phyloP scores from a whole-genome alignment of 2,329 filamentous ascomycete species.

The Leptographium wingfieldii region DNA sequence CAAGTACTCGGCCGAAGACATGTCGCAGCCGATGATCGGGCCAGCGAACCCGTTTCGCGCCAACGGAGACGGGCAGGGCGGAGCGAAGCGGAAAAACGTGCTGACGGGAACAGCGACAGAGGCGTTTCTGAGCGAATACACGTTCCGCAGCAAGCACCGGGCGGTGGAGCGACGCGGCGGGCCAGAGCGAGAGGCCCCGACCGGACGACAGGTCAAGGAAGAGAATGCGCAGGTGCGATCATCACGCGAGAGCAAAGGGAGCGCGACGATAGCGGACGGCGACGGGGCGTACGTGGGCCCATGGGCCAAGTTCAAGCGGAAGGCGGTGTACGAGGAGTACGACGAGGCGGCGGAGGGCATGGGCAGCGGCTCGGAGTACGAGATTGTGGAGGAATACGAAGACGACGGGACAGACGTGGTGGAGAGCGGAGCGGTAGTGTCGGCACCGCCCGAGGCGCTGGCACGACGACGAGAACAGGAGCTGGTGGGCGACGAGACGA shows the following conservation, averaged over 20 bases:
- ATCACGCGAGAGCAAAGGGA: slow-evolving; percentile 76
- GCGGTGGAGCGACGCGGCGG: slow-evolving; percentile 60
- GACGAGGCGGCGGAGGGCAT: slow-evolving; percentile 58
- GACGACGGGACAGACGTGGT: slow-evolving; percentile 61
- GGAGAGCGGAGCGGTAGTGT: slow-evolving; percentile 48
- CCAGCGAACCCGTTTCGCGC: slow-evolving; percentile 65
- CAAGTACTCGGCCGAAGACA: slow-evolving; percentile 58
- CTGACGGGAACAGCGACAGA: slow-evolving; percentile 81
- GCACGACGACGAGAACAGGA: slow-evolving; percentile 45
- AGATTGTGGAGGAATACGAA: slow-evolving; percentile 65
- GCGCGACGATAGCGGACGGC: slow-evolving; percentile 73
- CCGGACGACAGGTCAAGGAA: slow-evolving; percentile 51
- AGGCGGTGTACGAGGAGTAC: slow-evolving; percentile 55
- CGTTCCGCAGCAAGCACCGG: slow-evolving; percentile 77
- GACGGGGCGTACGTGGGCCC: slow-evolving; percentile 83
- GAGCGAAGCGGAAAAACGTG: slow-evolving; percentile 61
- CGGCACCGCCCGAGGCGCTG: slow-evolving; percentile 41
- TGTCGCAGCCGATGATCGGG: slow-evolving; percentile 52
- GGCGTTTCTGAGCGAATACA: slow-evolving; percentile 78
- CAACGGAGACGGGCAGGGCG: background rate
- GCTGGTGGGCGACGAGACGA: slow-evolving; percentile 60
- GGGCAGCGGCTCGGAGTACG: slow-evolving; percentile 58
- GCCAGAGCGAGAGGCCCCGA: slow-evolving; percentile 42
- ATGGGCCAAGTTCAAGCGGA: slow-evolving; percentile 73
- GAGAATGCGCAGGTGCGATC: slow-evolving; percentile 53